Evolutionary conservation across 116 monocot genomes (phyloP).

Genomic region (Posidonia oceanica): DNA sequence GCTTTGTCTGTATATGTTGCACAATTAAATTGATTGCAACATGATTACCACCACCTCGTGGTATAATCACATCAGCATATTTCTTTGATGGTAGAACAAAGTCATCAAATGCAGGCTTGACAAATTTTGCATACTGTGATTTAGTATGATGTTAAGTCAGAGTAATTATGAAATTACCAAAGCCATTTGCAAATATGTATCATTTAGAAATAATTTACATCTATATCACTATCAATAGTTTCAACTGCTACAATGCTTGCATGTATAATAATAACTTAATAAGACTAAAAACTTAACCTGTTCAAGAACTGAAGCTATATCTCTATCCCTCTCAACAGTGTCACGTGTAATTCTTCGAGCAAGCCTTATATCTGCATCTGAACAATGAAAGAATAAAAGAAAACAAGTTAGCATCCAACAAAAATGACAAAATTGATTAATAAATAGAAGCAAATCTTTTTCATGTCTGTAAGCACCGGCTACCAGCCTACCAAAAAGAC

Average conservation of each 20-base stretch:
- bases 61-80: slow-evolving; percentile 95
- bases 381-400: neutral
- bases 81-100: slow-evolving; percentile 92
- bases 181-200: neutral
- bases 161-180: neutral
- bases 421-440: neutral
- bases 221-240: too few species aligned
- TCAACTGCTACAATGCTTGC: too few species aligned
- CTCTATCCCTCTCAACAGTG: slow-evolving; percentile 10
- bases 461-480: too few species aligned
- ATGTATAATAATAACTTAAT: too few species aligned
- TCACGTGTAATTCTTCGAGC: slow-evolving; percentile 14
- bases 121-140: slow-evolving; percentile 82
- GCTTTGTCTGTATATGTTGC: slow-evolving; percentile 83
- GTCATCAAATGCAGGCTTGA: slow-evolving; percentile 96
- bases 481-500: too few species aligned
- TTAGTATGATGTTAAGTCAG: neutral
- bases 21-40: slow-evolving; percentile 95
- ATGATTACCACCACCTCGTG: slow-evolving; percentile 90
- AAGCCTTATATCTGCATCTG: slow-evolving; percentile 14
- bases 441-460: too few species aligned
- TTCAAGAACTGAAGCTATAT: slow-evolving; percentile 9
- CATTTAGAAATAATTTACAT: too few species aligned
- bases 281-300: slow-evolving; percentile 3
- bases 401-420: neutral